phyloP scores from a whole-genome alignment of 2,329 filamentous ascomycete species.

The Myriosclerotinia scirpicola region DNA sequence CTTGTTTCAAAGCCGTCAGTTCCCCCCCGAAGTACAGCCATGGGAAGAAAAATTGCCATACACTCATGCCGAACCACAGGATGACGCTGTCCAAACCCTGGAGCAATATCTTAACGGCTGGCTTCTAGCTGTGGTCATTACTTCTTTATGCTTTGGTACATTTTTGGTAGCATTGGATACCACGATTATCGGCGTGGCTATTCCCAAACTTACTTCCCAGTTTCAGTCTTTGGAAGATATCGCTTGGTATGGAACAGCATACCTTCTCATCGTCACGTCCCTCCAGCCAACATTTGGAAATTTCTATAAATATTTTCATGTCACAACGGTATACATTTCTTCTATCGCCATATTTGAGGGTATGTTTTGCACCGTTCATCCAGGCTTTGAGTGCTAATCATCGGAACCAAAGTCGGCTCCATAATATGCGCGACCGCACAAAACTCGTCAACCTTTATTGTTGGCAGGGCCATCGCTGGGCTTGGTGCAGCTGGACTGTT shows the following conservation, averaged over 20 bases:
- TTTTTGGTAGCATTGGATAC: slow-evolving; percentile 1
- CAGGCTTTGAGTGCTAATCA: neutral
- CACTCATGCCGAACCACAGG: no score
- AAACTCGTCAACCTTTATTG: slow-evolving; percentile 47
- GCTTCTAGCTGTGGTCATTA: neutral
- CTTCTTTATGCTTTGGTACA: neutral
- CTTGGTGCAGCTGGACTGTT: slow-evolving; percentile 50
- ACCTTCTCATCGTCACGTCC: slow-evolving; percentile 44
- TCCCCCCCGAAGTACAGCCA: no score
- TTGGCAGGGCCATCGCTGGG: slow-evolving; percentile 50
- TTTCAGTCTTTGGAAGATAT: slow-evolving; percentile 52
- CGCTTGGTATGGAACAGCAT: slow-evolving; percentile 42
- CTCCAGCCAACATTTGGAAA: slow-evolving; percentile 23
- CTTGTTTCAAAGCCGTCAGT: no score
- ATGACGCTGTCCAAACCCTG: no score
- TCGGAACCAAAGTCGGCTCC: slow-evolving; percentile 41
- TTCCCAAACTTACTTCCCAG: slow-evolving; percentile 53
- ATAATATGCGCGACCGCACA: slow-evolving; percentile 48
- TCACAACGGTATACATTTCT: slow-evolving; percentile 32
- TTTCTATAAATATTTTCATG: slow-evolving; percentile 32
- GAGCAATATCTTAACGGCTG: neutral
- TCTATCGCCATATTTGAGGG: slow-evolving; percentile 26
- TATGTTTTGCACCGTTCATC: neutral
- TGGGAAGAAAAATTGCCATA: neutral
- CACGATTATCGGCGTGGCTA: slow-evolving; percentile 39